Conservation (phyloP, 2,329 filamentous ascomycete species). For the Phoma sp. region DNA sequence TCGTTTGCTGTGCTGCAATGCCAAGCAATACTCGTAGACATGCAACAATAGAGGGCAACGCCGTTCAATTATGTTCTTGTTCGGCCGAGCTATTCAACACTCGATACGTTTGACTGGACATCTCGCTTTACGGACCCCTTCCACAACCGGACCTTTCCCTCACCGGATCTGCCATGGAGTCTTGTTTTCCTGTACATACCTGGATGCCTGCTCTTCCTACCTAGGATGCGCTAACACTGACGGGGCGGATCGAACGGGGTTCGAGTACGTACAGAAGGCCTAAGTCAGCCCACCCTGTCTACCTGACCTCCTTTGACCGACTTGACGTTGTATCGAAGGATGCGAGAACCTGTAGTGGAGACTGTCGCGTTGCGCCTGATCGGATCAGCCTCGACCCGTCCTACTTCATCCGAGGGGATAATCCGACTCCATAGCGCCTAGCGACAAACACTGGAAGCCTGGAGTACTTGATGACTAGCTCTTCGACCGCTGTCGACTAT, state of each 20-base stretch:
- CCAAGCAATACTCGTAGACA: conserved; percentile 31
- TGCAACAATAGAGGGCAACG: conserved; percentile 20
- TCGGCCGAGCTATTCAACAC: conserved; percentile 26
- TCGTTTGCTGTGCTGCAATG: conserved; percentile 22
- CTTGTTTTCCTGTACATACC: background rate
- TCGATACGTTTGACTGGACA: conserved; percentile 14
- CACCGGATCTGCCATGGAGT: background rate
- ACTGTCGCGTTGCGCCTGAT: background rate
- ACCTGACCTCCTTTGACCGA: conserved; percentile 31
- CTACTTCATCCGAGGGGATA: background rate
- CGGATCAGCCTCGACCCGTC: background rate
- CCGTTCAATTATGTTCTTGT: conserved; percentile 38
- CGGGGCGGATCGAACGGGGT: conserved; percentile 12
- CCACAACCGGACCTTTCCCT: background rate
- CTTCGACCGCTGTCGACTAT: background rate
- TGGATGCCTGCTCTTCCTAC: background rate
- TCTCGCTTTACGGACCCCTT: conserved; percentile 1
- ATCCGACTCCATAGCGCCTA: background rate
- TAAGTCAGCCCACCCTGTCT: conserved; percentile 30
- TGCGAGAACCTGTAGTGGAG: conserved; percentile 12
- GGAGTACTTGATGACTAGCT: background rate
- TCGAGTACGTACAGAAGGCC: conserved; percentile 44
- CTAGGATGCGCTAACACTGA: conserved; percentile 15
- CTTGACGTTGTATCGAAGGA: conserved; percentile 35
- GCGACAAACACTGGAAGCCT: background rate